Percentiles rank a stretch among this genome's conserved stretches.
phyloP scores from a whole-genome alignment of 306 rosid genomes.

The Castanopsis chinensis region DNA sequence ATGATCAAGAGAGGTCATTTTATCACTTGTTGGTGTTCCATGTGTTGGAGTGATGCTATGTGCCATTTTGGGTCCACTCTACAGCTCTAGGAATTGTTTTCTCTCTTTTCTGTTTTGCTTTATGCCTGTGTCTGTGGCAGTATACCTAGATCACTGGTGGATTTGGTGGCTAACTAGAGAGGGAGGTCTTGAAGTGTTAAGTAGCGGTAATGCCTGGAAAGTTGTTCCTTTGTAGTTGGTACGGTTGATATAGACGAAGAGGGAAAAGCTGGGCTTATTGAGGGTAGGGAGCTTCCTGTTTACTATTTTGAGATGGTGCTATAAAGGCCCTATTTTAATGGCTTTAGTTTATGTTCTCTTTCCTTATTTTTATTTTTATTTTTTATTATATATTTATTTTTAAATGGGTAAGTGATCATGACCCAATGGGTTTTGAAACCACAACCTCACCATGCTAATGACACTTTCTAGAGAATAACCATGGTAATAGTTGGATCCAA shows the following conservation, averaged over 20 bases:
- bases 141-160: background rate
- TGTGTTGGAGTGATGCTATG: background rate
- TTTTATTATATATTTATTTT: too few species aligned
- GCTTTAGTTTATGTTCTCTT: too few species aligned
- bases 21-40: background rate
- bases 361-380: too few species aligned
- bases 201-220: background rate
- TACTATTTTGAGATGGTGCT: background rate
- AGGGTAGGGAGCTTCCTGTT: background rate
- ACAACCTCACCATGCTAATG: too few species aligned
- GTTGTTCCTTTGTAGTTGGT: background rate
- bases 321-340: background rate
- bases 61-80: background rate
- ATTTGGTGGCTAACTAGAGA: background rate
- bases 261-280: too few species aligned
- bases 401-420: too few species aligned
- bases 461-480: too few species aligned
- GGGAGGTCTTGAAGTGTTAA: background rate
- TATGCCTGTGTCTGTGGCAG: too few species aligned
- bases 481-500: too few species aligned
- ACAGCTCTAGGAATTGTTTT: background rate
- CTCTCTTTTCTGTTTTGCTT: background rate
- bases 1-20: background rate
- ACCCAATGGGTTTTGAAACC: too few species aligned
- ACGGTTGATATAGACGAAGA: background rate